Percentiles rank a stretch among this genome's conserved stretches.
Evolutionary conservation across 192 early-diverging fungal species (phyloP).

Genomic region (Entomortierella chlamydospora): DNA sequence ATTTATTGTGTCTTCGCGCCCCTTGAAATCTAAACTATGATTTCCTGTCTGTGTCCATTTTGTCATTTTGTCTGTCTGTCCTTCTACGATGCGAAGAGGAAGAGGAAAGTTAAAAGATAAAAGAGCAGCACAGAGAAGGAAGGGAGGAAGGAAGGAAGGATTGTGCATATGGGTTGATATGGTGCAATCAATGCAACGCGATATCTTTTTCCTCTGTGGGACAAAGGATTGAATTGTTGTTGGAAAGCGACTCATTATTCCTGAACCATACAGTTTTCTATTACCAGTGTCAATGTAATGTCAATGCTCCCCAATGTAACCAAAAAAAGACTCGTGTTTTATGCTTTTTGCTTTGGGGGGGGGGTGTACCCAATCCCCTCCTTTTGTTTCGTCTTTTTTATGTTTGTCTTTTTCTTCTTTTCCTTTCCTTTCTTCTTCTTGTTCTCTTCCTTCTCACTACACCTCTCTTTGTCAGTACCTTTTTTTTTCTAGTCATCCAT

Average conservation of each 20-base stretch:
- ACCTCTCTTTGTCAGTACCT: neutral
- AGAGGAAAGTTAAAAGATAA: too few species aligned
- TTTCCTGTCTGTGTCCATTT: neutral
- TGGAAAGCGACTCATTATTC: too few species aligned
- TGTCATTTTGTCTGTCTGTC: too few species aligned
- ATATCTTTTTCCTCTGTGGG: neutral
- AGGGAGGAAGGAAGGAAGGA: too few species aligned
- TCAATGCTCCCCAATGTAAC: too few species aligned
- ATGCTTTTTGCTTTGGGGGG: neutral
- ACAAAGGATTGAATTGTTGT: too few species aligned
- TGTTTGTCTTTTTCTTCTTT: neutral
- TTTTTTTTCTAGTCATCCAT: neutral
- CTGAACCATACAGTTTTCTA: too few species aligned
- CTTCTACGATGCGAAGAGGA: too few species aligned
- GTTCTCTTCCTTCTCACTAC: slow-evolving; percentile 1
- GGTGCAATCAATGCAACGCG: too few species aligned
- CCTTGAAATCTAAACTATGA: slow-evolving; percentile 2
- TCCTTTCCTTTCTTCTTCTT: neutral
- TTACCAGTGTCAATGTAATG: too few species aligned
- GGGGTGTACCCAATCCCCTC: neutral
- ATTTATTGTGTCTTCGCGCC: neutral
- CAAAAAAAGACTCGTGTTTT: neutral
- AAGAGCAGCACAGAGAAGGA: too few species aligned
- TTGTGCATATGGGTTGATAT: too few species aligned
- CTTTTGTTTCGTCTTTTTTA: slow-evolving; percentile 14